phyloP scores from a whole-genome alignment of 768 basidiomycete species.

The Termitomyces sp. region DNA sequence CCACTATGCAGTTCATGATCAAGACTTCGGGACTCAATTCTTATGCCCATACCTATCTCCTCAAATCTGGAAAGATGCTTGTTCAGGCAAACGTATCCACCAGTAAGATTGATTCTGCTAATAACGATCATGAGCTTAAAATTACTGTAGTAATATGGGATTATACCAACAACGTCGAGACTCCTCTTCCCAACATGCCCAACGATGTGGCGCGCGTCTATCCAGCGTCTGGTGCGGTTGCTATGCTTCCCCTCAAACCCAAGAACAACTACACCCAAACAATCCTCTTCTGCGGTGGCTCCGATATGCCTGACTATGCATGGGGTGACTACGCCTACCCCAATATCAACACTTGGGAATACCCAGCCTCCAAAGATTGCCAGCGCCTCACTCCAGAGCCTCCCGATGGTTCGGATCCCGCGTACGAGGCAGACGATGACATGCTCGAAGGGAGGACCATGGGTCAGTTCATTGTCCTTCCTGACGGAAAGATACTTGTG shows the following conservation, averaged over 20 bases:
- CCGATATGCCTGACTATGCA: constrained; percentile 61
- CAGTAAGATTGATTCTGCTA: constrained; percentile 36
- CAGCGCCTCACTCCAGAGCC: constrained; percentile 87
- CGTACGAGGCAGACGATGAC: constrained; percentile 66
- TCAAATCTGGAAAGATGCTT: constrained; percentile 73
- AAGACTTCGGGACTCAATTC: constrained; percentile 76
- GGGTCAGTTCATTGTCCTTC: constrained; percentile 86
- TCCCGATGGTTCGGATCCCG: constrained; percentile 50
- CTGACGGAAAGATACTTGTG: constrained; percentile 69
- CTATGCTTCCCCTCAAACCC: constrained; percentile 87
- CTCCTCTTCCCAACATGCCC: constrained; percentile 67
- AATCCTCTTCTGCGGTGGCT: constrained; percentile 87
- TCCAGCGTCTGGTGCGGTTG: constrained; percentile 81
- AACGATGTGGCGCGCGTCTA: constrained; percentile 73
- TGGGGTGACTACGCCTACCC: constrained; percentile 79
- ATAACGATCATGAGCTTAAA: not conserved
- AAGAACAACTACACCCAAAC: constrained; percentile 84
- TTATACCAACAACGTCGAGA: constrained; percentile 50
- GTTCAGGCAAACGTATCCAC: constrained; percentile 79
- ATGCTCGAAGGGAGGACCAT: constrained; percentile 77
- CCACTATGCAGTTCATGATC: constrained; percentile 64
- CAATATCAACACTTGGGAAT: constrained; percentile 64
- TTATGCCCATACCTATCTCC: constrained; percentile 68
- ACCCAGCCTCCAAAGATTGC: constrained; percentile 66
- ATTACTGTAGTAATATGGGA: constrained; percentile 40